These are phyloP conservation scores for Alternaria sp. DNA, from an alignment of 2,329 filamentous ascomycete species.

Conservation along the genomic window DNA sequence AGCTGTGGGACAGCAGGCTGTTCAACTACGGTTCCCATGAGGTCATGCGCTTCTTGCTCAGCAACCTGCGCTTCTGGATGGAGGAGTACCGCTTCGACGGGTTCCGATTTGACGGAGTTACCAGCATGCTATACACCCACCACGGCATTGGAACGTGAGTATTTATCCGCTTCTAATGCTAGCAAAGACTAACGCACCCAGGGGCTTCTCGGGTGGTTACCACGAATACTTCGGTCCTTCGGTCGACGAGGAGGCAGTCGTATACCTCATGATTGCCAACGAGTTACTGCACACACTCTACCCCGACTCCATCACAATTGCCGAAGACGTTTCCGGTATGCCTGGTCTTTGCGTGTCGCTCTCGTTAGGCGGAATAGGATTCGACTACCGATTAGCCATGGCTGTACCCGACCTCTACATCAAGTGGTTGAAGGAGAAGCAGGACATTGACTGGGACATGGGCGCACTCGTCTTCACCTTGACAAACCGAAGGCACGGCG, in stretches of 20 bases:
- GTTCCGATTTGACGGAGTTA: conserved; percentile 97
- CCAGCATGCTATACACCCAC: conserved; percentile 95
- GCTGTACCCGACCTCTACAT: conserved; percentile 99
- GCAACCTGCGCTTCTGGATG: conserved; percentile 98
- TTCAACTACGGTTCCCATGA: conserved; percentile 98
- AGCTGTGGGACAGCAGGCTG: conserved; percentile 92
- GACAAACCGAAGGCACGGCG: conserved; percentile 90
- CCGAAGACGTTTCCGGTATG: conserved; percentile 98
- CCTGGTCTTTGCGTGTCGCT: conserved; percentile 90
- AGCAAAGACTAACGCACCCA: conserved; percentile 49
- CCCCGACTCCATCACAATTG: conserved; percentile 86
- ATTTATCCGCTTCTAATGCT: background rate
- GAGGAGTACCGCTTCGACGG: conserved; percentile 97
- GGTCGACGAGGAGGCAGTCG: conserved; percentile 92
- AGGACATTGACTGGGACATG: conserved; percentile 92
- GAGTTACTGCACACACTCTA: conserved; percentile 93
- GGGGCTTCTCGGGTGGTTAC: conserved; percentile 95
- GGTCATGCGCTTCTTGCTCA: conserved; percentile 92
- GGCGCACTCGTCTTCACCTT: conserved; percentile 83
- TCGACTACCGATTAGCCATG: conserved; percentile 98
- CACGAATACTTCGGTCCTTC: conserved; percentile 93
- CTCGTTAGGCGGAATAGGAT: conserved; percentile 87
- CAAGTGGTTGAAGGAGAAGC: conserved; percentile 93
- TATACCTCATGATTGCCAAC: conserved; percentile 95
- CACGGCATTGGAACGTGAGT: conserved; percentile 96